These are phyloP conservation scores for Catharanthus roseus DNA, from an alignment of 257 asterid genomes.

Conservation along the genomic window DNA sequence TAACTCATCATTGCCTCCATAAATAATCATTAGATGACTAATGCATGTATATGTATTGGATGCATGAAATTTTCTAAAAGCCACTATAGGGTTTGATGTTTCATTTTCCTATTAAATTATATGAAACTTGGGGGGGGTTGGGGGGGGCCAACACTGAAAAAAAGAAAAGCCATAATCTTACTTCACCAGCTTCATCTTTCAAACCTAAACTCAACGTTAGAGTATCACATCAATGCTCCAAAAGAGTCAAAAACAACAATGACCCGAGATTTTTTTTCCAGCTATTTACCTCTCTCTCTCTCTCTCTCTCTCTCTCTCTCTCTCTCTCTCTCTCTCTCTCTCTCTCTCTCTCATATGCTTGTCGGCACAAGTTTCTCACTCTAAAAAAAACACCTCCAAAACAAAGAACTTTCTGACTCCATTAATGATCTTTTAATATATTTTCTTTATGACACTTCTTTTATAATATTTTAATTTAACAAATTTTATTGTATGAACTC, in stretches of 20 bases:
- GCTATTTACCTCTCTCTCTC: background rate
- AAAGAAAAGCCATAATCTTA: conserved; percentile 13
- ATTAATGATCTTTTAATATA: too few relatives aligned
- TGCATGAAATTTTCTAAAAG: background rate
- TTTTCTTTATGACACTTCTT: too few relatives aligned
- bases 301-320: background rate
- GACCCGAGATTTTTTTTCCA: conserved; percentile 3
- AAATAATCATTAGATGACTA: too few relatives aligned
- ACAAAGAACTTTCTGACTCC: too few relatives aligned
- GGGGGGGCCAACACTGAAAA: background rate
- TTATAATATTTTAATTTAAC: too few relatives aligned
- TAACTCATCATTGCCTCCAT: too few relatives aligned
- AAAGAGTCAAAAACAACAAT: conserved; percentile 20
- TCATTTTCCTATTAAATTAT: too few relatives aligned
- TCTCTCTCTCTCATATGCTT: conserved; percentile 3
- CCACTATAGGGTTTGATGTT: background rate
- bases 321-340: background rate
- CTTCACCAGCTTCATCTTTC: conserved; percentile 20
- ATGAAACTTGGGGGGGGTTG: too few relatives aligned
- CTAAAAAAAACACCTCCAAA: too few relatives aligned
- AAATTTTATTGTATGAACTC: too few relatives aligned
- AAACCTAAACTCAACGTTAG: conserved; percentile 25
- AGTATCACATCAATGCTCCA: conserved; percentile 26
- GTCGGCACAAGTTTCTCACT: conserved; percentile 27
- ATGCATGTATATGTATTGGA: background rate